Evolutionary conservation across 2,329 filamentous ascomycete species (phyloP).

Genomic region (Graphiopsis chlorocephala): DNA sequence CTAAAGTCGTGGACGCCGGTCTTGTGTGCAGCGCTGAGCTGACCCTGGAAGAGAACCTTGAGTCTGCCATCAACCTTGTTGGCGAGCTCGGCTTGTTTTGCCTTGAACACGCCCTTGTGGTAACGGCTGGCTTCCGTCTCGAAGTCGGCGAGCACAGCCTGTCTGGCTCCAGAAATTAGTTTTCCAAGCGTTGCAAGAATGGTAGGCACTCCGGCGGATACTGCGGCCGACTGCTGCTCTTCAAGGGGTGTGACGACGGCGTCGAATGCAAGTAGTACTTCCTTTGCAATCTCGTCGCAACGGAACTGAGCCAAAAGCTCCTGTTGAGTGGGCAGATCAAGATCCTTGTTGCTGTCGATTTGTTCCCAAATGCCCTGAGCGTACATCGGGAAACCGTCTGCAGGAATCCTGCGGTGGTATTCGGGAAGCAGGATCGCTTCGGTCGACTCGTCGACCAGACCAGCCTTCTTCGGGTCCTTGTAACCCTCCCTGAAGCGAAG

Average conservation of each 20-base stretch:
- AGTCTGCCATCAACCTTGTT: slow-evolving; percentile 83
- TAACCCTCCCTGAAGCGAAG: slow-evolving; percentile 79
- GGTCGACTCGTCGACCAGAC: slow-evolving; percentile 66
- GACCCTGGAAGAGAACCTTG: slow-evolving; percentile 83
- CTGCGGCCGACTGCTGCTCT: slow-evolving; percentile 74
- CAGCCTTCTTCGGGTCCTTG: slow-evolving; percentile 62
- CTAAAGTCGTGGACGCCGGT: slow-evolving; percentile 78
- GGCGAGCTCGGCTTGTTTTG: slow-evolving; percentile 82
- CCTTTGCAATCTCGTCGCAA: slow-evolving; percentile 92
- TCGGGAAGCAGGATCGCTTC: slow-evolving; percentile 85
- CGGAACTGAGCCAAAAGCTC: slow-evolving; percentile 95
- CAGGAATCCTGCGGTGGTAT: slow-evolving; percentile 92
- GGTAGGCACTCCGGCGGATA: slow-evolving; percentile 67
- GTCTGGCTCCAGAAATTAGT: slow-evolving; percentile 68
- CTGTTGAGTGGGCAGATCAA: slow-evolving; percentile 94
- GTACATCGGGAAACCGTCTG: slow-evolving; percentile 93
- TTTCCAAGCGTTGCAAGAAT: slow-evolving; percentile 73
- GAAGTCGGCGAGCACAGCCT: slow-evolving; percentile 76
- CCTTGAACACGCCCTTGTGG: slow-evolving; percentile 89
- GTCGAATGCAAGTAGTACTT: slow-evolving; percentile 83
- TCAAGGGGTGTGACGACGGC: slow-evolving; percentile 78
- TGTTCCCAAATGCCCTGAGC: slow-evolving; percentile 96
- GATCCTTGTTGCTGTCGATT: slow-evolving; percentile 97
- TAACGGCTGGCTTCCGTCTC: slow-evolving; percentile 89
- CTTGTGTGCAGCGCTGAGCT: slow-evolving; percentile 86